These are phyloP conservation scores for Phlebiopsis gigantea DNA, from an alignment of 768 basidiomycete species.

Conservation along the genomic window DNA sequence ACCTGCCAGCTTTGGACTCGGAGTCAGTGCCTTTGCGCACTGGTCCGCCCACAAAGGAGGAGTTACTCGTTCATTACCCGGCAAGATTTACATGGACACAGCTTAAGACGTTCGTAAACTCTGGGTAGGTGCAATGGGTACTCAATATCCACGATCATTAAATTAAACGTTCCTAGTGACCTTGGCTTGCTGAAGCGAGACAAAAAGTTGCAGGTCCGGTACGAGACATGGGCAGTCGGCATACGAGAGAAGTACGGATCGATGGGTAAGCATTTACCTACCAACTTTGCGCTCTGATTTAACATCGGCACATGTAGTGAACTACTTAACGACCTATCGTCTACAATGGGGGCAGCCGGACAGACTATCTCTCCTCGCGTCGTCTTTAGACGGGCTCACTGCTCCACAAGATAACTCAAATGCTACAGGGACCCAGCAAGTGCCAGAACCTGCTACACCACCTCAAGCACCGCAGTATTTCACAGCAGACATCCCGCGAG, in stretches of 20 bases:
- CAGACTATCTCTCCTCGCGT: constrained; percentile 53
- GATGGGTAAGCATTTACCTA: constrained; percentile 39
- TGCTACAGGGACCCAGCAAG: constrained; percentile 11
- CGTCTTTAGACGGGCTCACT: constrained; percentile 35
- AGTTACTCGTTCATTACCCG: constrained; percentile 64
- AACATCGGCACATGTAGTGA: constrained; percentile 36
- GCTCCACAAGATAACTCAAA: background rate
- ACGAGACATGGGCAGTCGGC: constrained; percentile 50
- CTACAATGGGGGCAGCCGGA: constrained; percentile 76
- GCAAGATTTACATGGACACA: constrained; percentile 72
- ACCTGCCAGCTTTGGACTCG: background rate
- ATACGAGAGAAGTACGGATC: constrained; percentile 61
- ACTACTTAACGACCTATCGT: constrained; percentile 63
- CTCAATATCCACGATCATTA: too few species aligned
- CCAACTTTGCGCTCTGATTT: background rate
- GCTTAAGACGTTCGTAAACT: constrained; percentile 72
- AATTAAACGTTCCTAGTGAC: constrained; percentile 30
- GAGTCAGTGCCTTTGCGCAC: constrained; percentile 20
- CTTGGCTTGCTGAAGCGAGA: constrained; percentile 78
- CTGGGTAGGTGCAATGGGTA: constrained; percentile 44
- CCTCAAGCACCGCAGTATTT: constrained; percentile 52
- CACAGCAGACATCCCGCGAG: constrained; percentile 50
- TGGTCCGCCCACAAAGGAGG: constrained; percentile 65
- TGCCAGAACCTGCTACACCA: constrained; percentile 21
- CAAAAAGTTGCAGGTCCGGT: constrained; percentile 60